Evolutionary conservation across 1,139 yeast species (phyloP).

Genomic region (Suhomyces atakaporum): DNA sequence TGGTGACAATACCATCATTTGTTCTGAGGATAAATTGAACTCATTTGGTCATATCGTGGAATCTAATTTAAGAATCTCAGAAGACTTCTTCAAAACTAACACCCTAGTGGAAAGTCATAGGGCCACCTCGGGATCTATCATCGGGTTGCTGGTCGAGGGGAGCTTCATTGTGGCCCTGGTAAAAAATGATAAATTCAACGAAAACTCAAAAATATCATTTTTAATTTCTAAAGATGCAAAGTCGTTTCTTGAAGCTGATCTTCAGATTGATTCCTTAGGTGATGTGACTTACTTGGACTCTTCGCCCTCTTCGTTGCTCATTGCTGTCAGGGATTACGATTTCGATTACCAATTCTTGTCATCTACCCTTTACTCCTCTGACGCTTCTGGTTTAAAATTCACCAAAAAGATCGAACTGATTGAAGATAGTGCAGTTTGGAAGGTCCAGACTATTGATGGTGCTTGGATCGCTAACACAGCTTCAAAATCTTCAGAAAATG

Average conservation of each 20-base stretch:
- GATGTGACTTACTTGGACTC: conserved; percentile 57
- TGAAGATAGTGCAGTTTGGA: conserved; percentile 46
- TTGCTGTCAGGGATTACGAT: conserved; percentile 46
- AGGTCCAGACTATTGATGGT: conserved; percentile 65
- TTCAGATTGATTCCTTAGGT: conserved; percentile 49
- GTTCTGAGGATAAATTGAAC: conserved; percentile 46
- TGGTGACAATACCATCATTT: conserved; percentile 48
- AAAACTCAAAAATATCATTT: conserved; percentile 45
- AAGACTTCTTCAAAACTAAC: conserved; percentile 53
- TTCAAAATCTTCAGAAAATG: conserved; percentile 15
- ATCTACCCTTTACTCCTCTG: conserved; percentile 57
- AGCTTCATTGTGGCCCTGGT: conserved; percentile 56
- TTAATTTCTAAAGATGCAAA: conserved; percentile 62
- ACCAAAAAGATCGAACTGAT: conserved; percentile 48
- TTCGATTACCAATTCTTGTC: conserved; percentile 21
- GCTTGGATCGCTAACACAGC: conserved; percentile 60
- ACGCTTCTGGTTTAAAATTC: conserved; percentile 63
- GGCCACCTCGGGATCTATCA: conserved; percentile 41
- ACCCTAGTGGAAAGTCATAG: conserved; percentile 23
- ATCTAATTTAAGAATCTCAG: conserved; percentile 45
- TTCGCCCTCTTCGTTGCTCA: conserved; percentile 54
- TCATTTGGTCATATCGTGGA: conserved; percentile 46
- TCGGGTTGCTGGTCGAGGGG: conserved; percentile 51
- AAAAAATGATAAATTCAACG: conserved; percentile 48
- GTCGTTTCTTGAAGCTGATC: conserved; percentile 52